phyloP scores from a whole-genome alignment of 1,139 yeast species.

The Debaryomyces nepalensis region DNA sequence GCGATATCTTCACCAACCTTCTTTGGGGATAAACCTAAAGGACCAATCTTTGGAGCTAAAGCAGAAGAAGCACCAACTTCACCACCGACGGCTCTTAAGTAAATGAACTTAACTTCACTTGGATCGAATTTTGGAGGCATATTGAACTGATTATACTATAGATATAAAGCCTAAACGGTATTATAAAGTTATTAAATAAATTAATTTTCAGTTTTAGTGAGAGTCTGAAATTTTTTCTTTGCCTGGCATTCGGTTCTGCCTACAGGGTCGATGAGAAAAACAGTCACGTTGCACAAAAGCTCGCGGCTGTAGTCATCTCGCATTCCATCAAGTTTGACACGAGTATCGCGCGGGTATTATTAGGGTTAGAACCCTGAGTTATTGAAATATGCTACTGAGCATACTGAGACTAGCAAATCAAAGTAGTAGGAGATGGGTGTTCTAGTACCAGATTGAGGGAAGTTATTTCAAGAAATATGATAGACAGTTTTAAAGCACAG shows the following conservation, averaged over 20 bases:
- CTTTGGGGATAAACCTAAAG: constrained; percentile 99
- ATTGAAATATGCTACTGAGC: too few species aligned
- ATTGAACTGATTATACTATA: constrained; percentile 25
- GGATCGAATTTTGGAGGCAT: constrained; percentile 99
- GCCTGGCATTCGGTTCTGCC: constrained; percentile 6
- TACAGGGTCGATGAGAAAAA: constrained; percentile 1
- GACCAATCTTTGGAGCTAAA: constrained; percentile 99
- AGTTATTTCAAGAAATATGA: too few species aligned
- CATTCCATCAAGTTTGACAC: neutral
- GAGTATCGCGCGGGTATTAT: neutral
- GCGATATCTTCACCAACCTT: constrained; percentile 99
- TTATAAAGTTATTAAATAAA: constrained; percentile 7
- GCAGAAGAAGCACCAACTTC: constrained; percentile 99
- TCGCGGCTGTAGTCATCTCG: neutral
- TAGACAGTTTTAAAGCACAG: too few species aligned
- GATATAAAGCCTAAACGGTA: constrained; percentile 15
- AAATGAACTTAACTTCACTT: constrained; percentile 95
- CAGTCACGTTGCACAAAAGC: constrained; percentile 9
- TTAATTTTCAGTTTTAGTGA: constrained; percentile 2
- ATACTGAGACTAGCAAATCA: too few species aligned
- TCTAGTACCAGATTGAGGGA: too few species aligned
- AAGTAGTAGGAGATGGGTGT: too few species aligned
- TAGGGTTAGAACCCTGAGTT: constrained; percentile 2
- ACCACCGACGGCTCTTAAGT: constrained; percentile 99
- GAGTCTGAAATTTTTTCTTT: constrained; percentile 12